Evolutionary conservation across 768 basidiomycete species (phyloP), one percentile per base, ranked within the genome.

Genomic region (Trametes maxima): DNA sequence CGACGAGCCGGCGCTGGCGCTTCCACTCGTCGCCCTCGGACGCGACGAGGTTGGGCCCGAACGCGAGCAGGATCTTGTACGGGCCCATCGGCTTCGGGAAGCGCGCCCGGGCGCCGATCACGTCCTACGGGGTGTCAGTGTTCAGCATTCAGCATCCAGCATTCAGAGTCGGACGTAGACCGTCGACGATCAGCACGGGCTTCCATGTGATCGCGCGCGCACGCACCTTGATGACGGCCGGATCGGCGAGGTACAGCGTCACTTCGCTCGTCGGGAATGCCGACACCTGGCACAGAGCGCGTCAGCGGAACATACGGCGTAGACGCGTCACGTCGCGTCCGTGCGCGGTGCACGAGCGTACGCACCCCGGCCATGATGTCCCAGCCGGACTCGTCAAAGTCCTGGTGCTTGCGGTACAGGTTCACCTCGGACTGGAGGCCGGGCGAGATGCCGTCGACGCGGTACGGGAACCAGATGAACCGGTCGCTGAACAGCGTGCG

Each of bases 1-100:
- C 83, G 16, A 80, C 75, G 39, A 88, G 80, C 67, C 83, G 85
- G 49, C 86, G 73, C 63, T 85, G 85, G 35, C 80, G 80, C 68
- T 86, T 86, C 86, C 86, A 89, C 61, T 82, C 78, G 3, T 84
- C 80, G 39, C 81, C 82, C 65, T 89, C 87, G 0, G 84, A 84
- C 1, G 79, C 80, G 22, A 89, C 80, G 43, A 88, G 83, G 63
- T 88, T 90, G 11, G 67, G 67, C 1, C 87, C 87, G 66, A 80
- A 89, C 55, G 85, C 75, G 0, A 72, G 57, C 14, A 88, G 71
- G 12, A 75, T 60, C 0, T 43, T 62, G 62, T 88, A 88, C 13
- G 75, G 65, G 6, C 79, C 60, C 0, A 82, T 68, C 5, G 84
- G 82, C 66, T 88, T 88, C 0, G 83, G 82, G 64, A 85, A 88